Evolutionary conservation across 495 filamentous ascomycete species (phyloP).

Genomic region (Podospora pseudoanserina): DNA sequence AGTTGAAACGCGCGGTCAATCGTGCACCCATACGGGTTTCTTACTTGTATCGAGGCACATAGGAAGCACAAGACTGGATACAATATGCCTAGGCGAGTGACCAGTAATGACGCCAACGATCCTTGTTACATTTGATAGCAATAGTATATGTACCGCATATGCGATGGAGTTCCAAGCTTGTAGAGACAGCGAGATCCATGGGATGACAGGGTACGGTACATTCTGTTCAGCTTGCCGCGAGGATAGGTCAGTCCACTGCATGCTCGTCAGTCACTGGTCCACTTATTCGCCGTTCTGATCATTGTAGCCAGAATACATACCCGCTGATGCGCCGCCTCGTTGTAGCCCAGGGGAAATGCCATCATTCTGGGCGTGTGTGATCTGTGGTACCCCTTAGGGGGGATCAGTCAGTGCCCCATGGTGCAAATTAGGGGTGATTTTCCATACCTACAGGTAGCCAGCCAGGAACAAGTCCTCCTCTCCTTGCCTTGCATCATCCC

Average conservation of each 20-base stretch:
- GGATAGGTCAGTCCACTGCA: constrained; percentile 76
- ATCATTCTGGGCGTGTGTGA: constrained; percentile 1
- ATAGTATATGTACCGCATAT: no score
- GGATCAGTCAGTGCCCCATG: no score
- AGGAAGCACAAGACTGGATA: neutral
- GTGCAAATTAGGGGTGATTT: no score
- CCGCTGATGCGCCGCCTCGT: constrained; percentile 90
- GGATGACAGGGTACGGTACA: constrained; percentile 43
- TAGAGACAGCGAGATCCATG: no score
- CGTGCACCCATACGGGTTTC: neutral
- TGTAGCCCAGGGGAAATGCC: constrained; percentile 77
- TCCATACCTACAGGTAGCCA: no score
- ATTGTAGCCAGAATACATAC: constrained; percentile 44
- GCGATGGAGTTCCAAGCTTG: no score
- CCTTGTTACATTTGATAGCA: no score
- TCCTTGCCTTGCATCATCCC: no score
- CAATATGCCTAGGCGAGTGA: no score
- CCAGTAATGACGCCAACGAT: no score
- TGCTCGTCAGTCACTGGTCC: constrained; percentile 2
- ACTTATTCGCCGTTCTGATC: neutral
- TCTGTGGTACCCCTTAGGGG: no score
- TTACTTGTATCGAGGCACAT: neutral
- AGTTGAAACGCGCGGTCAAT: neutral
- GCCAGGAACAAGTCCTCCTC: no score
- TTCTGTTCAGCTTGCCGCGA: constrained; percentile 81